Evolutionary conservation across 257 asterid genomes (phyloP).

Genomic region (Jasminum sambac): DNA sequence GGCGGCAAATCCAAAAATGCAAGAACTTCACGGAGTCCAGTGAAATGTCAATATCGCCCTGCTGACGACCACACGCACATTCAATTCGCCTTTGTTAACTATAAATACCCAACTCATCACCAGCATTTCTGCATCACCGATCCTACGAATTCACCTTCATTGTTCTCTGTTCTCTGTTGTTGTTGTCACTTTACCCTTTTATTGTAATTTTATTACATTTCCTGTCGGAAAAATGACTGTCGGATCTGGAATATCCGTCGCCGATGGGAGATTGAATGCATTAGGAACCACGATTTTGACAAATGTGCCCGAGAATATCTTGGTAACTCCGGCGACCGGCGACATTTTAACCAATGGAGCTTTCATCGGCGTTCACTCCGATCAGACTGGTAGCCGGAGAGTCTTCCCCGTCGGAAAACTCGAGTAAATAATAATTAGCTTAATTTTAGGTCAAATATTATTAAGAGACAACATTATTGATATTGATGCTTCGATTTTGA

Average conservation of each 20-base stretch:
- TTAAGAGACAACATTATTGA: not conserved
- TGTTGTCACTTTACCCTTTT: not conserved
- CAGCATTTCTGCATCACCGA: not conserved
- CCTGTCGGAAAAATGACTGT: conserved; percentile 39
- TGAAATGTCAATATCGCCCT: not conserved
- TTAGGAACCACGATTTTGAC: conserved; percentile 59
- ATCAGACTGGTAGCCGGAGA: conserved; percentile 63
- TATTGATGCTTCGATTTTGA: not conserved
- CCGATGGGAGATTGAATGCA: conserved; percentile 62
- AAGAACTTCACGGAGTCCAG: not conserved
- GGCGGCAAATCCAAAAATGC: not conserved
- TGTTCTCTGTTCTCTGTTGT: not conserved
- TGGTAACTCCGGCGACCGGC: conserved; percentile 68
- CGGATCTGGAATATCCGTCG: conserved; percentile 57
- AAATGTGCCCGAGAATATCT: conserved; percentile 55
- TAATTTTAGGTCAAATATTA: not conserved
- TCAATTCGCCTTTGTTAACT: not conserved
- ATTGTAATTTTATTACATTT: not conserved
- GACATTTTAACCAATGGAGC: conserved; percentile 63
- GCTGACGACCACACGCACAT: not conserved
- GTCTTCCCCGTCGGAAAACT: conserved; percentile 84
- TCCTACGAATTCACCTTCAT: not conserved
- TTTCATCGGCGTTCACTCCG: conserved; percentile 75
- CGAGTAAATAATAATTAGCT: conserved; percentile 41
- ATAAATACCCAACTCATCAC: not conserved